Evolutionary conservation across 306 rosid species (phyloP).

Genomic region (Betula pendula): DNA sequence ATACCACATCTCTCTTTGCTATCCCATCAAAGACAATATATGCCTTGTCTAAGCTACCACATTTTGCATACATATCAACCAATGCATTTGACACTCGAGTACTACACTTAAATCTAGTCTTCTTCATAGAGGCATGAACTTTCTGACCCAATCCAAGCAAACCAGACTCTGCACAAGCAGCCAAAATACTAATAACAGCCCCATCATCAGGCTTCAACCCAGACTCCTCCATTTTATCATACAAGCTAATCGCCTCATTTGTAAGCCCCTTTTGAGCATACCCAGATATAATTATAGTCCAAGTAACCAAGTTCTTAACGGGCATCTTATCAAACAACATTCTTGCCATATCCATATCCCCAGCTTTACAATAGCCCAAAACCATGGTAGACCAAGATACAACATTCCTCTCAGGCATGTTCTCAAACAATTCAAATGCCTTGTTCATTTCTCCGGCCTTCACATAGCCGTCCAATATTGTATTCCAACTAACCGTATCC

Average conservation of each 20-base stretch:
- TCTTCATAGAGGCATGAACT: slow-evolving; percentile 53
- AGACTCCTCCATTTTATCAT: slow-evolving; percentile 62
- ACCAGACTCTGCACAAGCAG: slow-evolving; percentile 80
- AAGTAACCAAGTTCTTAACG: slow-evolving; percentile 58
- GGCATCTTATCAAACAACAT: slow-evolving; percentile 74
- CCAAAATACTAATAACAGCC: slow-evolving; percentile 53
- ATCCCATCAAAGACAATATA: slow-evolving; percentile 46
- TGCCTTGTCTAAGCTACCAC: slow-evolving; percentile 64
- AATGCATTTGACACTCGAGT: slow-evolving; percentile 68
- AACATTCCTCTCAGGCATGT: slow-evolving; percentile 72
- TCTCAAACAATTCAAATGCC: slow-evolving; percentile 63
- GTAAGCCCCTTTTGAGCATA: slow-evolving; percentile 69
- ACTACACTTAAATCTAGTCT: slow-evolving; percentile 51
- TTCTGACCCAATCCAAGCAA: slow-evolving; percentile 67
- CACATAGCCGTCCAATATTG: slow-evolving; percentile 64
- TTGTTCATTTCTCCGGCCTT: slow-evolving; percentile 64
- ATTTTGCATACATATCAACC: slow-evolving; percentile 86
- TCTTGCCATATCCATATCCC: slow-evolving; percentile 79
- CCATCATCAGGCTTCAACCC: slow-evolving; percentile 65
- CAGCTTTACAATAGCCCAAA: slow-evolving; percentile 60
- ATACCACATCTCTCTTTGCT: slow-evolving; percentile 56
- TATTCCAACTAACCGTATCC: slow-evolving; percentile 85
- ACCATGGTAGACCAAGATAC: slow-evolving; percentile 78
- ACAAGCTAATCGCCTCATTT: slow-evolving; percentile 54
- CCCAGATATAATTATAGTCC: slow-evolving; percentile 84